A percentile compares a stretch with the other conserved stretches of the same genome.
Evolutionary conservation across 108 stramenopile species (phyloP).

Genomic region (Discostella pseudostelligera): DNA sequence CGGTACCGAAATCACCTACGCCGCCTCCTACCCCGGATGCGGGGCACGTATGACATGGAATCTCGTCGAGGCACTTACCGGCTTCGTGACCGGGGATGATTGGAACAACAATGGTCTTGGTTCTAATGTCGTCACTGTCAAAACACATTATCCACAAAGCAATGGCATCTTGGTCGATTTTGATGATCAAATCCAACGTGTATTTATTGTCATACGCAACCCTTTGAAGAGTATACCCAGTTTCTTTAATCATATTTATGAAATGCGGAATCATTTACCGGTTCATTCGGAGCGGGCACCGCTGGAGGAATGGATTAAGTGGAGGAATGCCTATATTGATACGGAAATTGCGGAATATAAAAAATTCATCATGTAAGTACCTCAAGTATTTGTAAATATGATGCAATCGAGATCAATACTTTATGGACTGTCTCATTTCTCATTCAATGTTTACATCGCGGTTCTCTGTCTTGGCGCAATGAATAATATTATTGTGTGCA

Average conservation of each 20-base stretch:
- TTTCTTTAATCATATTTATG: slow-evolving; percentile 55
- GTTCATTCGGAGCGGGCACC: slow-evolving; percentile 55
- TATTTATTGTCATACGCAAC: slow-evolving; percentile 49
- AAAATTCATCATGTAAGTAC: slow-evolving; percentile 47
- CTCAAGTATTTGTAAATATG: no score
- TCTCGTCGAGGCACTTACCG: slow-evolving; percentile 53
- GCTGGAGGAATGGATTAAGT: slow-evolving; percentile 54
- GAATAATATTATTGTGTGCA: not conserved
- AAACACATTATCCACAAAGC: slow-evolving; percentile 57
- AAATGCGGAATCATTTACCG: slow-evolving; percentile 49
- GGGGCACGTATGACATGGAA: slow-evolving; percentile 57
- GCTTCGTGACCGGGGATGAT: slow-evolving; percentile 52
- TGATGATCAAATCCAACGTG: slow-evolving; percentile 34
- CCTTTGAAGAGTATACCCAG: slow-evolving; percentile 50
- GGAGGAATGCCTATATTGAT: slow-evolving; percentile 51
- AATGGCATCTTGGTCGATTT: slow-evolving; percentile 43
- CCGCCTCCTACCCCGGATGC: slow-evolving; percentile 57
- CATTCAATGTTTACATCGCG: not conserved
- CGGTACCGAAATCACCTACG: slow-evolving; percentile 44
- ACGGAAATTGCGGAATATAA: slow-evolving; percentile 45
- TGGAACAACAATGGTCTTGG: slow-evolving; percentile 55
- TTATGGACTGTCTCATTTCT: no score
- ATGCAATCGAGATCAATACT: no score
- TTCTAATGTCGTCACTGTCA: slow-evolving; percentile 46
- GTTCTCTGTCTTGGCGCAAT: not conserved